phyloP scores from a whole-genome alignment of 805 yeast species.

The Middelhovenomyces tepae region DNA sequence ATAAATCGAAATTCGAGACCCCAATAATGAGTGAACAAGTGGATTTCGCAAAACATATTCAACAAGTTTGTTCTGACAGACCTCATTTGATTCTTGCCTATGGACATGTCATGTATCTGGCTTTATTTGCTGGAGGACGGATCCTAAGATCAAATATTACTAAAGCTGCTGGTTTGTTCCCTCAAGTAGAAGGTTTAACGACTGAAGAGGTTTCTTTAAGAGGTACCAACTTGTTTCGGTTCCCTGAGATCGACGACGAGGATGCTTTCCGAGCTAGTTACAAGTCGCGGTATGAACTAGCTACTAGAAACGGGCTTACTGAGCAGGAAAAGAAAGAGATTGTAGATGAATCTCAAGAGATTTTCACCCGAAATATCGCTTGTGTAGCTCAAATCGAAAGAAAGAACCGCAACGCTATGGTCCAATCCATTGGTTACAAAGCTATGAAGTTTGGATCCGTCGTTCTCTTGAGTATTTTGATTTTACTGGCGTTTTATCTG shows the following conservation, averaged over 20 bases:
- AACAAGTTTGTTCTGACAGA: slow-evolving; percentile 42
- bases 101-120: slow-evolving; percentile 77
- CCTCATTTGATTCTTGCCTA: slow-evolving; percentile 72
- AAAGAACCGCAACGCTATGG: slow-evolving; percentile 41
- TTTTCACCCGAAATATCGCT: slow-evolving; percentile 52
- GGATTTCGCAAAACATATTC: slow-evolving; percentile 53
- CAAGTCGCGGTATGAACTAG: slow-evolving; percentile 69
- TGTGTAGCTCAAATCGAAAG: slow-evolving; percentile 60
- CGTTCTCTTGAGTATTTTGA: slow-evolving; percentile 1
- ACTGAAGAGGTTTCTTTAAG: slow-evolving; percentile 49
- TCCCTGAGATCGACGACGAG: slow-evolving; percentile 55
- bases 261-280: slow-evolving; percentile 54
- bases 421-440: slow-evolving; percentile 14
- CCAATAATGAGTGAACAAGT: slow-evolving; percentile 58
- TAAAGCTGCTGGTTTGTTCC: slow-evolving; percentile 64
- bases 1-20: slow-evolving; percentile 42
- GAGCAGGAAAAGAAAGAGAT: slow-evolving; percentile 65
- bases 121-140: slow-evolving; percentile 80
- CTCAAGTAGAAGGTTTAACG: slow-evolving; percentile 58
- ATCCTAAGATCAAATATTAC: slow-evolving; percentile 59
- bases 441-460: slow-evolving; percentile 2
- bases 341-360: slow-evolving; percentile 56
- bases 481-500: slow-evolving; percentile 3
- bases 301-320: slow-evolving; percentile 59
- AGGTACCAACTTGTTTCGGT: slow-evolving; percentile 66